phyloP scores from a whole-genome alignment of 2,329 filamentous ascomycete species.

The Penicillium sp. region DNA sequence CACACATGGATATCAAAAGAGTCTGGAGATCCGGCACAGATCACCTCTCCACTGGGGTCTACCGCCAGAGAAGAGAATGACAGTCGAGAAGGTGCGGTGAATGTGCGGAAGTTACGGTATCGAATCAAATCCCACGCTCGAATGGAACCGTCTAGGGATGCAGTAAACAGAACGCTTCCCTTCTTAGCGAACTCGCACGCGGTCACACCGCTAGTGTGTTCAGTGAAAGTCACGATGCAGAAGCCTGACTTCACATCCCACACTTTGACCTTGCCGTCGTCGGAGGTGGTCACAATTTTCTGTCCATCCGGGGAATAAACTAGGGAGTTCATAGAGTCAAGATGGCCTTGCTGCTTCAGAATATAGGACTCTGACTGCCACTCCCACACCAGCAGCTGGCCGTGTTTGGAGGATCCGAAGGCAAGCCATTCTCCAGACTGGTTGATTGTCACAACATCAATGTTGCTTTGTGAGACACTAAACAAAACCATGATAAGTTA shows the following conservation, averaged over 20 bases:
- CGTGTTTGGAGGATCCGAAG: slow-evolving; percentile 91
- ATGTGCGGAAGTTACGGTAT: slow-evolving; percentile 96
- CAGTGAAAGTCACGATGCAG: slow-evolving; percentile 96
- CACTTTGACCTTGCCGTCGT: slow-evolving; percentile 97
- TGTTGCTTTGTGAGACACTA: slow-evolving; percentile 95
- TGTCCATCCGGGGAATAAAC: slow-evolving; percentile 93
- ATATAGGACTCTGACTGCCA: slow-evolving; percentile 99
- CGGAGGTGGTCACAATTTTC: slow-evolving; percentile 86
- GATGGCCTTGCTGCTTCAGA: slow-evolving; percentile 95
- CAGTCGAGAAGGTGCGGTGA: slow-evolving; percentile 86
- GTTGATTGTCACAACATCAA: slow-evolving; percentile 93
- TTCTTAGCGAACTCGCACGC: slow-evolving; percentile 91
- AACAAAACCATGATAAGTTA: slow-evolving; percentile 30
- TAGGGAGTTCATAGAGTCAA: slow-evolving; percentile 91
- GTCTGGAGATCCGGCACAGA: slow-evolving; percentile 91
- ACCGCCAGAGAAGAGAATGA: slow-evolving; percentile 94
- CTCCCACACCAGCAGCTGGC: slow-evolving; percentile 97
- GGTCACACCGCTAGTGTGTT: slow-evolving; percentile 92
- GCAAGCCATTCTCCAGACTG: slow-evolving; percentile 95
- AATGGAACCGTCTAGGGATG: slow-evolving; percentile 90
- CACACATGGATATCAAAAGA: slow-evolving; percentile 98
- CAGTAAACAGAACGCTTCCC: slow-evolving; percentile 93
- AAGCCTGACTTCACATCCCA: slow-evolving; percentile 98
- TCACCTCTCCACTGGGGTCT: slow-evolving; percentile 95
- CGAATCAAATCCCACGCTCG: slow-evolving; percentile 94